These are phyloP conservation scores for Cutaneotrichosporon cutaneum DNA, from an alignment of 1,284 basidiomycete species.

Conservation along the genomic window DNA sequence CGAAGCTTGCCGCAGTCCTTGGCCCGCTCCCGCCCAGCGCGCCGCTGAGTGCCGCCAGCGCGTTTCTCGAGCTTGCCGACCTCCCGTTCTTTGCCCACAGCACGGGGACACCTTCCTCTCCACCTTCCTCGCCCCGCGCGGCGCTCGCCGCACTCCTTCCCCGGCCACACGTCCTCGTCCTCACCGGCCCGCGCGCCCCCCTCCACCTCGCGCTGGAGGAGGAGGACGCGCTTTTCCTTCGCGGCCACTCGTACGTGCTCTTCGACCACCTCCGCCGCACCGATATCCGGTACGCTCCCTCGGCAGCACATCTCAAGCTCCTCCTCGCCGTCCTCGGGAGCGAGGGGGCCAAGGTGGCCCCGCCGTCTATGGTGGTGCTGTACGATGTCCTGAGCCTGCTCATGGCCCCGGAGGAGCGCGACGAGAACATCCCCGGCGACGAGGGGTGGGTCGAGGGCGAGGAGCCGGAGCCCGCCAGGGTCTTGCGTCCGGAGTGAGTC, in stretches of 20 bases:
- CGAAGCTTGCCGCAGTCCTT: constrained; percentile 27
- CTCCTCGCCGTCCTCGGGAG: constrained; percentile 18
- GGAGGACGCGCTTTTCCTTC: constrained; percentile 40
- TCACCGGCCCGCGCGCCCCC: constrained; percentile 33
- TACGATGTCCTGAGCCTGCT: constrained; percentile 38
- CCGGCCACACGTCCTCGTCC: constrained; percentile 31
- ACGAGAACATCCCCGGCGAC: constrained; percentile 29
- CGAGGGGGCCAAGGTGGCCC: constrained; percentile 9
- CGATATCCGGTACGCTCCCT: constrained; percentile 41
- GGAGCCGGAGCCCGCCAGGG: neutral
- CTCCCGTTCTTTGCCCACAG: too few species aligned
- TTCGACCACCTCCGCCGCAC: constrained; percentile 29
- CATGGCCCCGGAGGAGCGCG: constrained; percentile 27
- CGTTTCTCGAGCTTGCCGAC: constrained; percentile 27
- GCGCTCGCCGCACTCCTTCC: neutral
- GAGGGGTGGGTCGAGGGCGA: neutral
- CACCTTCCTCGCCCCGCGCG: neutral
- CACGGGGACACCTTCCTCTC: neutral
- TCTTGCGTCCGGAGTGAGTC: neutral
- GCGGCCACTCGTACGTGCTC: constrained; percentile 22
- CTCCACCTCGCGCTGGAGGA: constrained; percentile 34
- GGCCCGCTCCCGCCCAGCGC: constrained; percentile 40
- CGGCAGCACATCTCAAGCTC: constrained; percentile 31
- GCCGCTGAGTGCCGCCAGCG: constrained; percentile 37
- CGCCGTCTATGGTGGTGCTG: constrained; percentile 37